Conservation (phyloP, 176 grass and related monocot genomes). For the Phyllostachys edulis region DNA sequence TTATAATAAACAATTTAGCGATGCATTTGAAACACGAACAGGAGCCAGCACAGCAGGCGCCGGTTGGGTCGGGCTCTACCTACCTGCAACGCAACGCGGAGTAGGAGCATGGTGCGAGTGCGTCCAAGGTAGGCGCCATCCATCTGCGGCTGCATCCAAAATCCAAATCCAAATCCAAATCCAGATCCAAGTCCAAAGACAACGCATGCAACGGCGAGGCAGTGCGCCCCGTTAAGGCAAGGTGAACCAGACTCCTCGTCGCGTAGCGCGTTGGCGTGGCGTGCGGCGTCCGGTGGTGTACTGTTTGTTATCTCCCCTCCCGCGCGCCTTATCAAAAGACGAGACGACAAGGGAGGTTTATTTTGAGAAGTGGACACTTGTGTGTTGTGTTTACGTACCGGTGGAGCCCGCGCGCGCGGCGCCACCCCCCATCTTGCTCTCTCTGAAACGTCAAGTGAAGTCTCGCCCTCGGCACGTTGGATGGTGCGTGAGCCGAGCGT, state of each 20-base stretch:
- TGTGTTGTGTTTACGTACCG: neutral
- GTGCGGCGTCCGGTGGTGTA: neutral
- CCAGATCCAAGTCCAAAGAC: neutral
- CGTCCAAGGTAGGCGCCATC: neutral
- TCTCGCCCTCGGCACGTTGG: neutral
- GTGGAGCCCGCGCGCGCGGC: neutral
- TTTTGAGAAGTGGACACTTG: neutral
- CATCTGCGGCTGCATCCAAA: neutral
- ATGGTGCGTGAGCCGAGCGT: neutral
- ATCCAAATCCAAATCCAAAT: neutral
- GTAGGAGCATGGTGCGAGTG: neutral
- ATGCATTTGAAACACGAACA: neutral
- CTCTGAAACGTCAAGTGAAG: neutral
- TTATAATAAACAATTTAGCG: neutral
- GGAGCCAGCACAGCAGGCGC: neutral
- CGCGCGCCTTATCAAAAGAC: constrained; percentile 11
- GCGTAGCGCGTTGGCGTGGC: neutral
- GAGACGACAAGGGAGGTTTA: neutral
- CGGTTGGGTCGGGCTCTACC: no score
- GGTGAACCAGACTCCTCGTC: neutral
- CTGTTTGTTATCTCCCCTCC: no score
- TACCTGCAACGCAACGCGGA: neutral
- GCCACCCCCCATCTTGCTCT: neutral
- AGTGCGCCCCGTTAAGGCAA: neutral
- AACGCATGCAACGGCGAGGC: neutral